A percentile compares a stretch with the other conserved stretches of the same genome.
Evolutionary conservation across 2,329 filamentous ascomycete species (phyloP).

Genomic region (Colletotrichum godetiae): DNA sequence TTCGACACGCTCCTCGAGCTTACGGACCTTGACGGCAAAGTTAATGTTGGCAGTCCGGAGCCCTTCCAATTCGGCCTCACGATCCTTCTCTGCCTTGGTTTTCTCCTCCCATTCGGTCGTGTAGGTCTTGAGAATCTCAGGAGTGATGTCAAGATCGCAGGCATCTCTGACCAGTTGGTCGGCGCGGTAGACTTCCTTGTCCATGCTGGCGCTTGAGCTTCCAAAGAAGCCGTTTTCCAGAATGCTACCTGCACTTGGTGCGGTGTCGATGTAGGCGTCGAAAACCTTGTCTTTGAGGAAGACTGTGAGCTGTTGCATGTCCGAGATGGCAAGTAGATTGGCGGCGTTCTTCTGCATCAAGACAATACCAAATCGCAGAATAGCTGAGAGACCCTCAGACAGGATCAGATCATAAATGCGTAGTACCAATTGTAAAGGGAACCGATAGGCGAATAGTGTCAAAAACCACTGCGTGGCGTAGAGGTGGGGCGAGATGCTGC

Average conservation of each 20-base stretch:
- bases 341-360: slow-evolving; percentile 95
- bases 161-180: slow-evolving; percentile 95
- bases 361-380: slow-evolving; percentile 93
- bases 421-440: slow-evolving; percentile 94
- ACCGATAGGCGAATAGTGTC: slow-evolving; percentile 97
- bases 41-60: slow-evolving; percentile 75
- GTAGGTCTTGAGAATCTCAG: slow-evolving; percentile 84
- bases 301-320: slow-evolving; percentile 89
- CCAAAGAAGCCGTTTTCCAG: slow-evolving; percentile 98
- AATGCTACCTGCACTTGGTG: slow-evolving; percentile 91
- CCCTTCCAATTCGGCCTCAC: slow-evolving; percentile 82
- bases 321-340: slow-evolving; percentile 82
- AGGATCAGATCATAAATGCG: slow-evolving; percentile 97
- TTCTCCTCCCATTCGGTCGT: slow-evolving; percentile 93
- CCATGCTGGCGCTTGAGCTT: slow-evolving; percentile 85
- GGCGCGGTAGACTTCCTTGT: slow-evolving; percentile 96
- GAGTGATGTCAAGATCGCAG: slow-evolving; percentile 85
- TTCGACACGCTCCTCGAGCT: slow-evolving; percentile 88
- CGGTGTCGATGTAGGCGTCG: slow-evolving; percentile 95
- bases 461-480: slow-evolving; percentile 99
- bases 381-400: slow-evolving; percentile 91
- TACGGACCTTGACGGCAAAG: slow-evolving; percentile 81
- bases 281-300: slow-evolving; percentile 96
- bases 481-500: slow-evolving; percentile 88
- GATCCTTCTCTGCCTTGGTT: slow-evolving; percentile 82